Conservation (phyloP, 2,329 filamentous ascomycete species). For the Phaeosphaeria sp. region DNA sequence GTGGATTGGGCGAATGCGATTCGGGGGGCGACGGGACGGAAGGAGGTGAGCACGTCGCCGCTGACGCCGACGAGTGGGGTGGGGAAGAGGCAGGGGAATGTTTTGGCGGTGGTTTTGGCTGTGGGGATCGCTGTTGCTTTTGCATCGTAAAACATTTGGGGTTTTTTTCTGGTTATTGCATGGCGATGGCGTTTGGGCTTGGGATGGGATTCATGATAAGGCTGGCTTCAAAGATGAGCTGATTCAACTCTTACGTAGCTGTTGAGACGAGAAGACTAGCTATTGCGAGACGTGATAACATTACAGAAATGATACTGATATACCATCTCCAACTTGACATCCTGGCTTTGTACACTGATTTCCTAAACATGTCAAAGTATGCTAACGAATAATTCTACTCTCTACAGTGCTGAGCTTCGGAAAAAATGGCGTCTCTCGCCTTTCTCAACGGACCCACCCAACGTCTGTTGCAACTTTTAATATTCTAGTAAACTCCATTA, state of each 20-base stretch:
- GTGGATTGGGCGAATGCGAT: conserved; percentile 75
- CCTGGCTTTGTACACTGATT: too few relatives aligned
- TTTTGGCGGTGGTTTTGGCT: conserved; percentile 39
- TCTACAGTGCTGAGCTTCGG: too few relatives aligned
- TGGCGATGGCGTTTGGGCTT: conserved; percentile 39
- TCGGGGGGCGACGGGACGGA: conserved; percentile 35
- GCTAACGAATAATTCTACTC: too few relatives aligned
- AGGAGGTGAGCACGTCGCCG: conserved; percentile 25
- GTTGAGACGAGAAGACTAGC: too few relatives aligned
- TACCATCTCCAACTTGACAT: not conserved
- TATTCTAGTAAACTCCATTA: too few relatives aligned
- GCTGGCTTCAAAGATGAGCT: not conserved
- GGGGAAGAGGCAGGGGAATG: conserved; percentile 21
- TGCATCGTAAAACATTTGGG: conserved; percentile 18
- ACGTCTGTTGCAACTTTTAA: too few relatives aligned
- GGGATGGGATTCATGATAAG: not conserved
- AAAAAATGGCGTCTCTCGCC: too few relatives aligned
- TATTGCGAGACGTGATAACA: not conserved
- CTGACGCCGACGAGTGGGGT: conserved; percentile 25
- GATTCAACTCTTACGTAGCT: not conserved
- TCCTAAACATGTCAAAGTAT: too few relatives aligned
- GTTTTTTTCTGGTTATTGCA: conserved; percentile 10
- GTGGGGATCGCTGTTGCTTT: conserved; percentile 35
- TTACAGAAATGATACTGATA: not conserved
- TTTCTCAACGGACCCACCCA: too few relatives aligned